Percentiles rank a stretch among this genome's conserved stretches.
phyloP scores from a whole-genome alignment of 2,329 filamentous ascomycete species.

The Diaporthe humulicola region DNA sequence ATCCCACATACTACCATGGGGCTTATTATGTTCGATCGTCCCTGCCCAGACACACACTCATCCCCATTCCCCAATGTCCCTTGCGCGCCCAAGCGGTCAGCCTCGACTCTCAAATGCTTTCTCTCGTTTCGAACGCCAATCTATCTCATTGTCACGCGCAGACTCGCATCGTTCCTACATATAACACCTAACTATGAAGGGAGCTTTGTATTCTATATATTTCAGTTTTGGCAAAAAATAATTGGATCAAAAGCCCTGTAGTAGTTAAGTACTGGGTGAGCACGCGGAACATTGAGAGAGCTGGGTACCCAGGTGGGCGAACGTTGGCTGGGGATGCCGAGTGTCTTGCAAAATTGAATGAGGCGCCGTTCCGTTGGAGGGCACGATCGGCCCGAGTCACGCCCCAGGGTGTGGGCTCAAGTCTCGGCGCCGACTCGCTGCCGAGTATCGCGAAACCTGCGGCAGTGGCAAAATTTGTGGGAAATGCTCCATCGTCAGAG shows the following conservation, averaged over 20 bases:
- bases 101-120: not conserved
- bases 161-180: no score
- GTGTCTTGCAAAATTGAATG: no score
- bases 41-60: no score
- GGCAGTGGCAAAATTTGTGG: not conserved
- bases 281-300: no score
- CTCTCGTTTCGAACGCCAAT: not conserved
- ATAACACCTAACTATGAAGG: no score
- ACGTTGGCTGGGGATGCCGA: no score
- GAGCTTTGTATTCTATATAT: no score
- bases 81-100: not conserved
- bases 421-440: not conserved
- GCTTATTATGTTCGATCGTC: not conserved
- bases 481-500: not conserved
- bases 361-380: not conserved
- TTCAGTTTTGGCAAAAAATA: no score
- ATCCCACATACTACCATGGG: not conserved
- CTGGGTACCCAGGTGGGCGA: no score
- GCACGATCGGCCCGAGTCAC: not conserved
- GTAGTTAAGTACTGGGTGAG: no score
- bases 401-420: not conserved
- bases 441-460: no score
- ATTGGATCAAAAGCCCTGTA: no score
- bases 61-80: not conserved
- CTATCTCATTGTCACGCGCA: not conserved